Evolutionary conservation across 2,329 filamentous ascomycete species (phyloP).

Genomic region (Hortaea werneckii): DNA sequence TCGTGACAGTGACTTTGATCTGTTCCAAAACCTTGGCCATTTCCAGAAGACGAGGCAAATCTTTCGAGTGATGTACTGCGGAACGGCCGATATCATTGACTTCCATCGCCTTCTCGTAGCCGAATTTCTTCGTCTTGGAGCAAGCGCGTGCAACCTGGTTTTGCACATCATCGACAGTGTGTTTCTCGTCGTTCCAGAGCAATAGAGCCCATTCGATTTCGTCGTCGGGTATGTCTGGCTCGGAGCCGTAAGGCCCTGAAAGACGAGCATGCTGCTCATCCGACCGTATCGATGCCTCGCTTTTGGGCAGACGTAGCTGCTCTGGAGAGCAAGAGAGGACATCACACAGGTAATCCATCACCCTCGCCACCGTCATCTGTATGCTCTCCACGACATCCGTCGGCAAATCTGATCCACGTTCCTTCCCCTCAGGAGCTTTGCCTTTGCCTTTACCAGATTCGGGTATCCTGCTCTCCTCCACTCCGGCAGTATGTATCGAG

Average conservation of each 20-base stretch:
- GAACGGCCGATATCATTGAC: conserved; percentile 82
- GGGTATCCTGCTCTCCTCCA: conserved; percentile 4
- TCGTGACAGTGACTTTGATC: conserved; percentile 91
- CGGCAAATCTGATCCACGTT: conserved; percentile 43
- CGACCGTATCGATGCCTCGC: conserved; percentile 64
- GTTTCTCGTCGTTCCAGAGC: conserved; percentile 98
- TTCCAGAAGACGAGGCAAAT: conserved; percentile 61
- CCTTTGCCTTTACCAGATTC: conserved; percentile 33
- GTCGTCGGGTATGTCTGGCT: conserved; percentile 42
- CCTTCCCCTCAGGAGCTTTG: conserved; percentile 43
- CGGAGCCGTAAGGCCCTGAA: conserved; percentile 53
- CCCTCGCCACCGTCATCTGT: conserved; percentile 72
- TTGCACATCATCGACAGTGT: conserved; percentile 83
- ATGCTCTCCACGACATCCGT: conserved; percentile 68
- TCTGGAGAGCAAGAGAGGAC: conserved; percentile 97
- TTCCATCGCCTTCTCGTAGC: conserved; percentile 68
- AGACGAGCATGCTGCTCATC: conserved; percentile 77
- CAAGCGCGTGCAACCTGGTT: conserved; percentile 88
- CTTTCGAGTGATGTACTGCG: conserved; percentile 64
- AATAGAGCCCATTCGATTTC: conserved; percentile 72
- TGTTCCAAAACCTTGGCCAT: conserved; percentile 85
- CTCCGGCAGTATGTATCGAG: conserved; percentile 67
- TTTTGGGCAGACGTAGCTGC: conserved; percentile 79
- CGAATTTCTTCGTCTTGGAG: conserved; percentile 58
- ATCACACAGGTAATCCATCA: conserved; percentile 91